phyloP scores from a whole-genome alignment of 1,284 basidiomycete genomes.

The Sporisorium exsertum region DNA sequence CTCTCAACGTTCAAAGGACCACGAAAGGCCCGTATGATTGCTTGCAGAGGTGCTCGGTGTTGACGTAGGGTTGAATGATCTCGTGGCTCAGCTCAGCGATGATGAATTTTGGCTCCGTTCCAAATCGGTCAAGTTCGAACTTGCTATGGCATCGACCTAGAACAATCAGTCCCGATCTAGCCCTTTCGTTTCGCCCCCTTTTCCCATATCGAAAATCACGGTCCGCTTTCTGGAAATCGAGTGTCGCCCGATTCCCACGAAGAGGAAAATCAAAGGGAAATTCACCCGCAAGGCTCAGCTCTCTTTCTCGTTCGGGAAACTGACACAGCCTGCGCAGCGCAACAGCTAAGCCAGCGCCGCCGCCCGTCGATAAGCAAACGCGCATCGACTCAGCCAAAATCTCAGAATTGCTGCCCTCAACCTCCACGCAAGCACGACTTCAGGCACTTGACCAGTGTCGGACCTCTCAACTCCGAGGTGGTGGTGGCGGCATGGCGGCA shows the following conservation, averaged over 20 bases:
- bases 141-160: neutral
- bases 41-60: neutral
- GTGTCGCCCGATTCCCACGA: conserved; percentile 9
- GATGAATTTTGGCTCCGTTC: neutral
- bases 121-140: conserved; percentile 5
- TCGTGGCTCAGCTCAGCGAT: neutral
- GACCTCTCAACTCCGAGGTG: too few relatives aligned
- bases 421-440: conserved; percentile 11
- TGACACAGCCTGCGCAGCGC: conserved; percentile 6
- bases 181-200: neutral
- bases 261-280: neutral
- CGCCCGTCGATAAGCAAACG: conserved; percentile 15
- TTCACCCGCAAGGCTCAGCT: neutral
- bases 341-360: neutral
- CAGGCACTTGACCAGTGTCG: conserved; percentile 22
- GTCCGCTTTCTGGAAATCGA: conserved; percentile 5
- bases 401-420: too few relatives aligned
- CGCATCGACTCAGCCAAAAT: conserved; percentile 19
- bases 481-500: conserved; percentile 12
- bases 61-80: neutral
- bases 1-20: too few relatives aligned
- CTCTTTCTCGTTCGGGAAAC: conserved; percentile 2
- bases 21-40: too few relatives aligned
- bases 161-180: conserved; percentile 11
- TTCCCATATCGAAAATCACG: neutral